phyloP scores from a whole-genome alignment of 768 basidiomycete species.

The Coprinellus micaceus region DNA sequence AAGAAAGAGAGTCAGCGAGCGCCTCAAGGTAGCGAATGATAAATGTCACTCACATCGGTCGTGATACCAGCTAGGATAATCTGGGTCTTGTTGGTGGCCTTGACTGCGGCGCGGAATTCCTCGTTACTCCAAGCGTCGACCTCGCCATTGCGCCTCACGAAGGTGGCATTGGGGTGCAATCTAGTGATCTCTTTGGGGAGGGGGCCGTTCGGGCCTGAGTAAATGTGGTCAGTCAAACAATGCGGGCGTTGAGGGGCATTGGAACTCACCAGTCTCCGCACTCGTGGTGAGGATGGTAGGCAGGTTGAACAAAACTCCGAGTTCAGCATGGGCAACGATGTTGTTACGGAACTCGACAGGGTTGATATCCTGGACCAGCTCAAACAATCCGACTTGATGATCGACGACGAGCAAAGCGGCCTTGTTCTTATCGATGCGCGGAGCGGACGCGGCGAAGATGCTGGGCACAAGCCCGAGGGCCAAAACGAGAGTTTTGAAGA shows the following conservation, averaged over 20 bases:
- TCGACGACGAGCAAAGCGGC: conserved; percentile 42
- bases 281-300: conserved; percentile 45
- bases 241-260: background rate
- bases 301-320: conserved; percentile 42
- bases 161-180: conserved; percentile 42
- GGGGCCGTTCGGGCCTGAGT: conserved; percentile 44
- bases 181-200: conserved; percentile 41
- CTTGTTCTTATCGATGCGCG: conserved; percentile 40
- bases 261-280: conserved; percentile 35
- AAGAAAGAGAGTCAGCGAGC: no score
- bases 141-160: conserved; percentile 47
- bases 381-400: conserved; percentile 46
- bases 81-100: conserved; percentile 46
- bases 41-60: conserved; percentile 36
- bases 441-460: background rate
- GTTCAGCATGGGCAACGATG: conserved; percentile 44
- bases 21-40: no score
- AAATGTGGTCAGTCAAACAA: background rate
- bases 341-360: conserved; percentile 39
- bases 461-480: background rate
- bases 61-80: conserved; percentile 45
- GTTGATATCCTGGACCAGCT: conserved; percentile 38
- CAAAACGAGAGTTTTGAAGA: background rate
- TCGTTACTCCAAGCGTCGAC: conserved; percentile 50
- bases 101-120: conserved; percentile 43